Evolutionary conservation across 2,329 filamentous ascomycete species (phyloP).

Genomic region (Apiospora sp.): DNA sequence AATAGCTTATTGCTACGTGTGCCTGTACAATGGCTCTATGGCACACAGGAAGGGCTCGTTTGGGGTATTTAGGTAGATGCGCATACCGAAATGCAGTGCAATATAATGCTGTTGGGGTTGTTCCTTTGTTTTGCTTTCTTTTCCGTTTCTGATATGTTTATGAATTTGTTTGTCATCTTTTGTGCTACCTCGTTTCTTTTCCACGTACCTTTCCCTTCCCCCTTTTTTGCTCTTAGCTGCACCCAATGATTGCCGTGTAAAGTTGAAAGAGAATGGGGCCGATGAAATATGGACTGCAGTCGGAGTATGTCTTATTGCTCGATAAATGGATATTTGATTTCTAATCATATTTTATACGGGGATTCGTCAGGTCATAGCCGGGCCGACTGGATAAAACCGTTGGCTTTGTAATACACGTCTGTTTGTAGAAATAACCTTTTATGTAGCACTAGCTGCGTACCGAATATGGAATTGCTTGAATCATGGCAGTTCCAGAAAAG

Average conservation of each 20-base stretch:
- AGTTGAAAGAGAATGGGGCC: background rate
- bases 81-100: background rate
- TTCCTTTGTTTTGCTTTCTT: background rate
- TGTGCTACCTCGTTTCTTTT: background rate
- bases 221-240: background rate
- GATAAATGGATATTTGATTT: background rate
- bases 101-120: background rate
- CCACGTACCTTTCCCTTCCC: background rate
- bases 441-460: background rate
- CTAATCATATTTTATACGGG: no score
- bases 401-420: background rate
- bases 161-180: background rate
- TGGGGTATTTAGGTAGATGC: background rate
- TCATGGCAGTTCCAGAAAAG: background rate
- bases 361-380: background rate
- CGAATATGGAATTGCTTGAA: background rate
- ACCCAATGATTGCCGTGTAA: background rate
- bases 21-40: background rate
- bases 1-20: background rate
- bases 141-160: background rate
- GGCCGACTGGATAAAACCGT: background rate
- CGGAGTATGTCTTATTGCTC: no score
- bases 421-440: background rate
- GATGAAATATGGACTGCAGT: background rate
- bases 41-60: background rate